Percentiles rank a stretch among this genome's conserved stretches.
Conservation (phyloP, 768 basidiomycete species). For the Lentinus brumalis region DNA sequence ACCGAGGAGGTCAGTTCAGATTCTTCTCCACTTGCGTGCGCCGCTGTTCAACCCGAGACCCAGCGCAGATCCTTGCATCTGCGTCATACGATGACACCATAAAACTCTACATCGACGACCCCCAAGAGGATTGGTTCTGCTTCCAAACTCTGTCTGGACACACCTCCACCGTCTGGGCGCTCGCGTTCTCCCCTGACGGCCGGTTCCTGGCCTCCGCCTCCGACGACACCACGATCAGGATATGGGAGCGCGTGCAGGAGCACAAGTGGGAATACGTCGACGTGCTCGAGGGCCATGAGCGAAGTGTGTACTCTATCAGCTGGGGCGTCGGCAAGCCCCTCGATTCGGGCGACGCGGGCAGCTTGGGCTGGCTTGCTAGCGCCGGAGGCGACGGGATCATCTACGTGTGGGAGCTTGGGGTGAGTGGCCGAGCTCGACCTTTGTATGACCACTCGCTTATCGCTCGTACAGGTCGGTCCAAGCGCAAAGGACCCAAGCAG, state of each 20-base stretch:
- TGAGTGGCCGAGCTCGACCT: slow-evolving; percentile 13
- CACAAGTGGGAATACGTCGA: slow-evolving; percentile 65
- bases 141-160: slow-evolving; percentile 83
- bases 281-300: slow-evolving; percentile 63
- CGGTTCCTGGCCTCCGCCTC: slow-evolving; percentile 84
- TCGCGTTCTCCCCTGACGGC: slow-evolving; percentile 77
- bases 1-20: slow-evolving; percentile 74
- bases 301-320: slow-evolving; percentile 79
- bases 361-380: slow-evolving; percentile 82
- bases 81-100: slow-evolving; percentile 97
- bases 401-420: slow-evolving; percentile 72
- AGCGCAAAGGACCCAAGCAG: slow-evolving; percentile 14
- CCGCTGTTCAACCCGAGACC: slow-evolving; percentile 12
- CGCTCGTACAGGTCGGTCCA: slow-evolving; percentile 15
- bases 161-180: slow-evolving; percentile 86
- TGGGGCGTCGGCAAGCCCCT: slow-evolving; percentile 53
- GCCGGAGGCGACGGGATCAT: slow-evolving; percentile 85
- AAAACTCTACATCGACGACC: slow-evolving; percentile 91
- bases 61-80: slow-evolving; percentile 85
- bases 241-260: slow-evolving; percentile 75
- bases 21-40: background rate
- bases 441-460: background rate
- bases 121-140: slow-evolving; percentile 91
- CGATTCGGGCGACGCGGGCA: slow-evolving; percentile 27
- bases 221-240: slow-evolving; percentile 79